Percentiles rank a stretch among this genome's conserved stretches.
Evolutionary conservation across 2,329 filamentous ascomycete genomes (phyloP).

Genomic region (Cercospora berteroae): DNA sequence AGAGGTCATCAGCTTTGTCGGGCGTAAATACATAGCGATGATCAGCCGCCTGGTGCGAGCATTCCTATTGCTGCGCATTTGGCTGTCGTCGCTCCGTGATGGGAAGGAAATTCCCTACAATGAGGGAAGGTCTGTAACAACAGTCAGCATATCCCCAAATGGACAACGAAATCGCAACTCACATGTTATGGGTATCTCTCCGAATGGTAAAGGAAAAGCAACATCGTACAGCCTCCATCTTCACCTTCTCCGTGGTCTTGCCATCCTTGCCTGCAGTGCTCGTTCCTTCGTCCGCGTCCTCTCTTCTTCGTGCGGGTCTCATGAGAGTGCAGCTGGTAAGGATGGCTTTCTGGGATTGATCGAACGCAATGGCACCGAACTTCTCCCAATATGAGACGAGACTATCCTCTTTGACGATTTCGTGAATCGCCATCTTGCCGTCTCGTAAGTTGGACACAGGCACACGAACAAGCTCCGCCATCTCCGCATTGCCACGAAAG

Average conservation of each 20-base stretch:
- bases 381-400: slow-evolving; percentile 99
- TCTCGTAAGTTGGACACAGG: slow-evolving; percentile 88
- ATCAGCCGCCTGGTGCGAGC: neutral
- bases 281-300: neutral
- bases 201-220: slow-evolving; percentile 98
- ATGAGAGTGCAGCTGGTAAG: slow-evolving; percentile 91
- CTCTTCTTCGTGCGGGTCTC: slow-evolving; percentile 57
- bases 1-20: neutral
- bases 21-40: neutral
- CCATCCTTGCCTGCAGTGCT: slow-evolving; percentile 37
- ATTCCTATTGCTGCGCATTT: slow-evolving; percentile 18
- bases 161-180: slow-evolving; percentile 44
- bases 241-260: slow-evolving; percentile 42
- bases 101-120: slow-evolving; percentile 94
- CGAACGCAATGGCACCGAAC: slow-evolving; percentile 96
- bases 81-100: slow-evolving; percentile 50
- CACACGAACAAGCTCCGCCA: slow-evolving; percentile 93
- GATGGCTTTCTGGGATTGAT: slow-evolving; percentile 88
- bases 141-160: neutral
- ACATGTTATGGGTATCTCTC: slow-evolving; percentile 95
- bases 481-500: slow-evolving; percentile 95
- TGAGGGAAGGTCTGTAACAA: slow-evolving; percentile 73
- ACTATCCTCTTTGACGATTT: slow-evolving; percentile 92
- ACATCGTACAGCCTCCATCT: slow-evolving; percentile 67
- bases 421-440: slow-evolving; percentile 90